A percentile compares a stretch with the other conserved stretches of the same genome.
Evolutionary conservation across 1,139 yeast species (phyloP).

Genomic region (Saccharomyces pastorianus): DNA sequence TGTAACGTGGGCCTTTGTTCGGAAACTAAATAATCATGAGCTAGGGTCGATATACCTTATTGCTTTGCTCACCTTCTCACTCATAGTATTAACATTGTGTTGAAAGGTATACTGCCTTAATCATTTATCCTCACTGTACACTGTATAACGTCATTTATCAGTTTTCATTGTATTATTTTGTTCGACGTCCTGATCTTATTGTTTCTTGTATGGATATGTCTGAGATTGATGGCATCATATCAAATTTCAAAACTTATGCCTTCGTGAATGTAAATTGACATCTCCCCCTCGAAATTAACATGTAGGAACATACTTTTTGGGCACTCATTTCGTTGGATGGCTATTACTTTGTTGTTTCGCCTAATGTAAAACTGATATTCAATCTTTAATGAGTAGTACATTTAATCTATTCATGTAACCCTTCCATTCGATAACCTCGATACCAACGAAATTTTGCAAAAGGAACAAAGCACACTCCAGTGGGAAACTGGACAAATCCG

Average conservation of each 20-base stretch:
- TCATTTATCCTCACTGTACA: neutral
- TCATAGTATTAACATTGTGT: too few relatives aligned
- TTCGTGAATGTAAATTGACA: neutral
- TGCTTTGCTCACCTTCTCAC: neutral
- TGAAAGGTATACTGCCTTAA: neutral
- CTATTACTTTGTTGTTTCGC: constrained; percentile 12
- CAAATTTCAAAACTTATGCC: neutral
- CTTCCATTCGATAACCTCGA: neutral
- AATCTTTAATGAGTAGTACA: constrained; percentile 2
- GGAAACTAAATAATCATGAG: neutral
- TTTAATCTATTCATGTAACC: neutral
- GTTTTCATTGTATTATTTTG: neutral
- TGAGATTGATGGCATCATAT: neutral
- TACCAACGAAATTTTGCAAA: neutral
- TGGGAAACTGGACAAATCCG: neutral
- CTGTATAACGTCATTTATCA: neutral
- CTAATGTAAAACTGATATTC: constrained; percentile 1
- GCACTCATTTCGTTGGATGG: constrained; percentile 30
- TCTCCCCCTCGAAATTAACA: neutral
- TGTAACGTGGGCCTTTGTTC: neutral
- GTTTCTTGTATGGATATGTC: neutral
- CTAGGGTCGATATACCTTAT: neutral
- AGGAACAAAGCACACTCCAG: neutral
- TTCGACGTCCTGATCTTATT: neutral
- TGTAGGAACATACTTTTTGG: constrained; percentile 27